These are phyloP conservation scores for Globisporangium okanoganense DNA, from an alignment of 352 stramenopile genomes.

Conservation along the genomic window DNA sequence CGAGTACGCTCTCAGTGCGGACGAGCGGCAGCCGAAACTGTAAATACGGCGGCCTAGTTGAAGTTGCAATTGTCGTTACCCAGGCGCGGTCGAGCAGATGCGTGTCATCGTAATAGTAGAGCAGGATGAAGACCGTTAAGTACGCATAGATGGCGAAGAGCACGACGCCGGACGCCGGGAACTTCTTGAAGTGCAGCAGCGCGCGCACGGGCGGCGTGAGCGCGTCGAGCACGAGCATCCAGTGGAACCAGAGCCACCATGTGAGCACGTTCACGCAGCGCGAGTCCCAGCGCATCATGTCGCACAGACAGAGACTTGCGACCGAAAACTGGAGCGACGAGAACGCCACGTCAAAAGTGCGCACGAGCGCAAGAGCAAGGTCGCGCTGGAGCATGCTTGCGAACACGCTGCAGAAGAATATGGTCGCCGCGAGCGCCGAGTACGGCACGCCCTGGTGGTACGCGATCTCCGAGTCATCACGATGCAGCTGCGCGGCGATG, in stretches of 20 bases:
- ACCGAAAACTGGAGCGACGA: slow-evolving; percentile 19
- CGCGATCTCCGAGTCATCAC: neutral
- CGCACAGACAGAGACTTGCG: slow-evolving; percentile 20
- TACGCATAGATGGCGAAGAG: slow-evolving; percentile 25
- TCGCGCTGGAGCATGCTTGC: slow-evolving; percentile 19
- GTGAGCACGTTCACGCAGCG: slow-evolving; percentile 28
- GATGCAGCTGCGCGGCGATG: slow-evolving; percentile 14
- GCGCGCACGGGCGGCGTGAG: slow-evolving; percentile 28
- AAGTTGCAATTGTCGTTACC: neutral
- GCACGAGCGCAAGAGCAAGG: slow-evolving; percentile 17
- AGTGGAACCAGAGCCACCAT: slow-evolving; percentile 54
- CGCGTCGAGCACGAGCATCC: slow-evolving; percentile 38
- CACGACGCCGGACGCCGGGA: slow-evolving; percentile 13
- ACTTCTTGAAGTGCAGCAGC: slow-evolving; percentile 22
- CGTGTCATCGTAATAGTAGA: slow-evolving; percentile 22
- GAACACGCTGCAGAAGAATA: slow-evolving; percentile 12
- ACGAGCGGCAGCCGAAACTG: neutral
- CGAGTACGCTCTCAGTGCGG: slow-evolving; percentile 16
- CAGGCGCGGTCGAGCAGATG: slow-evolving; percentile 9
- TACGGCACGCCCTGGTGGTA: slow-evolving; percentile 1
- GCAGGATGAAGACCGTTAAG: slow-evolving; percentile 14
- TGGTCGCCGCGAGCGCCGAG: slow-evolving; percentile 13
- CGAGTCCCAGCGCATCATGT: slow-evolving; percentile 29
- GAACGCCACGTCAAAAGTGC: slow-evolving; percentile 24
- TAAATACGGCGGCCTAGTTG: neutral